Conservation (phyloP, 257 asterid genomes). For the Plectranthus barbatus region DNA sequence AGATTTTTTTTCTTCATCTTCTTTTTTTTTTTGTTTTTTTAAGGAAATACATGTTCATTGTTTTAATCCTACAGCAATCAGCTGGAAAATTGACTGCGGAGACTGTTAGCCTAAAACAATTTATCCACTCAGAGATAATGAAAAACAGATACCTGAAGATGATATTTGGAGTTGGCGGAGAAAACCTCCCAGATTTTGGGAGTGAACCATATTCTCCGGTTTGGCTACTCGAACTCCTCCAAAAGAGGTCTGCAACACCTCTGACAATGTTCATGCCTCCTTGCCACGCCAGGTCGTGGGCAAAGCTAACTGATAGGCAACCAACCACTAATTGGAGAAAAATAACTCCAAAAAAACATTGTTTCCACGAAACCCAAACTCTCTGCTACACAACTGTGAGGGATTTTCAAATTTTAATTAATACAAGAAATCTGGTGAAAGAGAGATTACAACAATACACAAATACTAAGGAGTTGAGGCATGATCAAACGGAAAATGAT, state of each 20-base stretch:
- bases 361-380: slow-evolving; percentile 16
- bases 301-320: slow-evolving; percentile 28
- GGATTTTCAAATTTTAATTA: background rate
- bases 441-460: background rate
- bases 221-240: slow-evolving; percentile 68
- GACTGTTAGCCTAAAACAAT: slow-evolving; percentile 2
- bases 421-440: background rate
- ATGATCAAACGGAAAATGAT: slow-evolving; percentile 11
- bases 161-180: slow-evolving; percentile 55
- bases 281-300: slow-evolving; percentile 19
- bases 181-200: slow-evolving; percentile 46
- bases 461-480: background rate
- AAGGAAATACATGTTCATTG: background rate
- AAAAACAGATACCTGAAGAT: slow-evolving; percentile 54
- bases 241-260: slow-evolving; percentile 93
- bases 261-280: slow-evolving; percentile 81
- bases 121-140: background rate
- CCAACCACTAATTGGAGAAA: slow-evolving; percentile 22
- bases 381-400: slow-evolving; percentile 6
- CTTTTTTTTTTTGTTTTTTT: too few relatives aligned
- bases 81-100: slow-evolving; percentile 5
- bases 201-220: slow-evolving; percentile 46
- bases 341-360: slow-evolving; percentile 33
- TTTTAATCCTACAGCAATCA: background rate
- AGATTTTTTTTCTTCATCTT: too few relatives aligned